Base-by-base conservation (phyloP, 176 grass and related monocot genomes). In the Elymus sibiricus region DNA sequence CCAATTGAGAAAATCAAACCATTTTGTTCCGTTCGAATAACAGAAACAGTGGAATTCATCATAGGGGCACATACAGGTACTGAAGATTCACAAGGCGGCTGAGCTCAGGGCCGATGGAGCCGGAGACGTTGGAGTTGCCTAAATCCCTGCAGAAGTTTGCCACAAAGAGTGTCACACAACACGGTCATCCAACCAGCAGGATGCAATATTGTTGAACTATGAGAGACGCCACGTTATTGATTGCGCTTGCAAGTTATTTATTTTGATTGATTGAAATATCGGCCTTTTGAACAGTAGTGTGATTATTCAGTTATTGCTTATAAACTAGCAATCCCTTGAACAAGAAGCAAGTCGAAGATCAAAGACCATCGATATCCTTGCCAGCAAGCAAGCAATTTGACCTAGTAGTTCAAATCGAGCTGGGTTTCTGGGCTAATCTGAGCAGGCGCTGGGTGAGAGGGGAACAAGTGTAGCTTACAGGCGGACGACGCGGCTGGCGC, bases 111-210 rank as follows among this genome's bases (percentile, higher is more conserved):
- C 86, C 97, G 15, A 98, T 83, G 70, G 97, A 84, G 53, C 97
- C 97, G 10, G 97, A 98, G 79, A 98, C 67, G 82, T 98, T 98
- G 62, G 93, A 95, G 86, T 98, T 95, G 38, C 94, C 93, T 89
- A 98, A 92, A 90, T 98, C 97, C 90, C 97, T 98, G 90, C 28
- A 75, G 22, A 81, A 87, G 5, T 62, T 76, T 32, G 21, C 6
- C 64, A 42, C 13, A 77, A 76, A 64, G 59, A 79, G 38, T 59
- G 37, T 71, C 32, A 70, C 4, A 27, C 21, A 34, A 84, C n/a
- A 47, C 22, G n/a, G 22, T 35, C 65, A 56, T 46, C 63, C 11
- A 62, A 24, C 63, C 7, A 62, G 5, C 4, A 60, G n/a, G 58
- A 25, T 1, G 2, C 29, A 21, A 37, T 53, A 53, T 86, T 40